phyloP scores from a whole-genome alignment of 2,329 filamentous ascomycete species.

The Diaporthe longicolla region DNA sequence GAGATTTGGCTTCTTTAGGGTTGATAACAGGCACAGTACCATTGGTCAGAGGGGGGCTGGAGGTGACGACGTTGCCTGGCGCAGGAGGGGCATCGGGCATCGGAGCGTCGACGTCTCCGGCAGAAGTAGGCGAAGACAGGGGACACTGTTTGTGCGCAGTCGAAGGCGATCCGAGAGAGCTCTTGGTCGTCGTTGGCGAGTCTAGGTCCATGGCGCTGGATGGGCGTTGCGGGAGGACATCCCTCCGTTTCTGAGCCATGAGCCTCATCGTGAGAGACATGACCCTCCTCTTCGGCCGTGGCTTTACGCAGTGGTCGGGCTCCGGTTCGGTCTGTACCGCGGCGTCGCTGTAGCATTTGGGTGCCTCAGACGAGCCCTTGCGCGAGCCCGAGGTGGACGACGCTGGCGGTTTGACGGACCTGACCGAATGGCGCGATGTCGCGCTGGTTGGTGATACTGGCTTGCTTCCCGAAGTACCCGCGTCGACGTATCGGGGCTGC shows the following conservation, averaged over 20 bases:
- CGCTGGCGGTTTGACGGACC: conserved; percentile 49
- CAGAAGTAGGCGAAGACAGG: conserved; percentile 39
- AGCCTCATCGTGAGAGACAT: conserved; percentile 64
- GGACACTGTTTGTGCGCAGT: conserved; percentile 33
- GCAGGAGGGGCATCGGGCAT: conserved; percentile 54
- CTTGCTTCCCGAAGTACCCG: conserved; percentile 67
- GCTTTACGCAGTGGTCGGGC: conserved; percentile 52
- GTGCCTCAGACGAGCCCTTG: conserved; percentile 55
- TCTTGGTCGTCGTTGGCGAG: conserved; percentile 53
- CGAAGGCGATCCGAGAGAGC: conserved; percentile 34
- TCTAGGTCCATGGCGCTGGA: conserved; percentile 58
- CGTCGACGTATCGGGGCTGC: conserved; percentile 64
- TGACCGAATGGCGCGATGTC: conserved; percentile 55
- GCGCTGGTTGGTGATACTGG: conserved; percentile 65
- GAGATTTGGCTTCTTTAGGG: conserved; percentile 55
- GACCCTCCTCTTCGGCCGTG: conserved; percentile 59
- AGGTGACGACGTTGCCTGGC: conserved; percentile 45
- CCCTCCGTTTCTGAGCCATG: conserved; percentile 51
- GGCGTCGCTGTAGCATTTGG: conserved; percentile 64
- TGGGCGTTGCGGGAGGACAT: conserved; percentile 46
- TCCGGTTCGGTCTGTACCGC: conserved; percentile 69
- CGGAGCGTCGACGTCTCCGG: conserved; percentile 45
- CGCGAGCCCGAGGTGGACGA: conserved; percentile 53
- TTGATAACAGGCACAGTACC: conserved; percentile 38
- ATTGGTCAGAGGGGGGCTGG: conserved; percentile 39